A percentile compares a stretch with the other conserved stretches of the same genome.
phyloP scores from a whole-genome alignment of 192 early-diverging fungal genomes.

The Podila minutissima region DNA sequence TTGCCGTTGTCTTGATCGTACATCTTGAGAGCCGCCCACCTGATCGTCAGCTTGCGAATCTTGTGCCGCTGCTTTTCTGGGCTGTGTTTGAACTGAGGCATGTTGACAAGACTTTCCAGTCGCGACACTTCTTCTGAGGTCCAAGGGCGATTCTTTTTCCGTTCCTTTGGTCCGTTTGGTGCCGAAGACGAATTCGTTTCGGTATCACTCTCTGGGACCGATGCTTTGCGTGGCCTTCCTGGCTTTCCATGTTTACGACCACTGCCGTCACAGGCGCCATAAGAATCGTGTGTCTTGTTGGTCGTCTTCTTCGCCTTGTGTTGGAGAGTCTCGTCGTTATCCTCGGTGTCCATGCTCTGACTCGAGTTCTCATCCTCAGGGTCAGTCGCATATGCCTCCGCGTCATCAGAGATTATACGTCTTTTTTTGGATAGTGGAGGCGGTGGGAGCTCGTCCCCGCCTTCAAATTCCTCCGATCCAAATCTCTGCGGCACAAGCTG shows the following conservation, averaged over 20 bases:
- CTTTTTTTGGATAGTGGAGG: neutral
- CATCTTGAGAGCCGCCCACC: constrained; percentile 25
- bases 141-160: constrained; percentile 10
- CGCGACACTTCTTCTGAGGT: constrained; percentile 10
- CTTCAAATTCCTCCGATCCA: neutral
- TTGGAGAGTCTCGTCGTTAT: neutral
- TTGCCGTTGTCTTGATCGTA: constrained; percentile 23
- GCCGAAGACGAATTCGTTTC: no score
- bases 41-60: constrained; percentile 2
- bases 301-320: neutral
- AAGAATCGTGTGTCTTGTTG: no score
- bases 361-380: neutral
- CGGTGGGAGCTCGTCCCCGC: neutral
- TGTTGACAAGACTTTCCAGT: constrained; percentile 7
- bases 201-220: no score
- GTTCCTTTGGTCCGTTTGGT: no score
- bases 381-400: constrained; percentile 15
- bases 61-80: neutral
- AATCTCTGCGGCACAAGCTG: neutral
- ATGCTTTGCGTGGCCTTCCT: neutral
- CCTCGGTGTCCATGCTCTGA: neutral
- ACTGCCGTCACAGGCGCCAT: neutral
- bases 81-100: constrained; percentile 18
- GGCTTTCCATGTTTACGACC: neutral
- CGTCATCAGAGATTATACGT: neutral